A percentile compares a stretch with the other conserved stretches of the same genome.
These are phyloP conservation scores for Venustampulla echinocandica DNA, from an alignment of 495 filamentous ascomycete genomes.

Conservation along the genomic window DNA sequence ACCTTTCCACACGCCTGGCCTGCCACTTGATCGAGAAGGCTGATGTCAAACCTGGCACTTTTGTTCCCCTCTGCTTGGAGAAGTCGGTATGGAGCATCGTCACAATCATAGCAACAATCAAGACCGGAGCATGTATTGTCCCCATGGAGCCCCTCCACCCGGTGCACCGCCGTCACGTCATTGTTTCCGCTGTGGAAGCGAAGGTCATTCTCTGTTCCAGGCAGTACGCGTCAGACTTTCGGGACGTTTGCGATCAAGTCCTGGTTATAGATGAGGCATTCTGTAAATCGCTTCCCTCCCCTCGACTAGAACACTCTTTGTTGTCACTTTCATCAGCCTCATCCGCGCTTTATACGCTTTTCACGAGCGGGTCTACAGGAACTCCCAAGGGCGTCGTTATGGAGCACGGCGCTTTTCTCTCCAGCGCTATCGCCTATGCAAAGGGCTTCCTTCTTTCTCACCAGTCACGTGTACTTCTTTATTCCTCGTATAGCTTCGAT, in stretches of 20 bases:
- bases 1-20: not conserved
- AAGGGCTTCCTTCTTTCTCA: conserved; percentile 41
- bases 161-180: not conserved
- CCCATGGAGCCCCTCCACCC: conserved; percentile 40
- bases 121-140: conserved; percentile 37
- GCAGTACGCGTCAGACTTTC: not conserved
- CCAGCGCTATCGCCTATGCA: conserved; percentile 23
- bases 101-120: conserved; percentile 31
- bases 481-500: conserved; percentile 47
- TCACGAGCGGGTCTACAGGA: conserved; percentile 42
- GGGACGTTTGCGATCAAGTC: not conserved
- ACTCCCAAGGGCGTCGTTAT: conserved; percentile 36
- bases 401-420: conserved; percentile 18
- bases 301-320: too few species aligned
- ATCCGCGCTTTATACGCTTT: conserved; percentile 39
- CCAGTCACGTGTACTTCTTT: conserved; percentile 9
- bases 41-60: conserved; percentile 2
- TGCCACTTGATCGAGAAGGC: conserved; percentile 2
- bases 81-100: conserved; percentile 36
- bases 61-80: conserved; percentile 29
- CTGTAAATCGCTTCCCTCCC: not conserved
- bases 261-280: not conserved
- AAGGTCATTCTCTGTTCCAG: not conserved
- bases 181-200: conserved; percentile 8
- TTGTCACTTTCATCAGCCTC: not conserved